Percentiles rank a stretch among this genome's conserved stretches.
phyloP scores from a whole-genome alignment of 78 protist genomes.

The Tieghemostelium lacteum region DNA sequence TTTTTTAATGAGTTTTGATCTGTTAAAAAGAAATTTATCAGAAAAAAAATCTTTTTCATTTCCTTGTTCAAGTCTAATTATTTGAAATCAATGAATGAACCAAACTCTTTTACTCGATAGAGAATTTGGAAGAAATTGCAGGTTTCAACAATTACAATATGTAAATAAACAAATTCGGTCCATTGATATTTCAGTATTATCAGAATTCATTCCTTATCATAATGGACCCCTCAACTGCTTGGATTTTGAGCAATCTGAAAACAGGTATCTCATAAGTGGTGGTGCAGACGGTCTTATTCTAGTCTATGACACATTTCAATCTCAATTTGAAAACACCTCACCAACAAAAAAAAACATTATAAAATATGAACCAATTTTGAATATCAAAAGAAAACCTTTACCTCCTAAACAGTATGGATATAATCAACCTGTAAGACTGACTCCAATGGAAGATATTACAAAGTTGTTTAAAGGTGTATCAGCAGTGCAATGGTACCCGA shows the following conservation, averaged over 20 bases:
- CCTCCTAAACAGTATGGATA: not conserved
- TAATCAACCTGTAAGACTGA: too few relatives aligned
- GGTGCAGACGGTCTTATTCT: constrained; percentile 58
- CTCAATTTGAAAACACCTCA: not conserved
- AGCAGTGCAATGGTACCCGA: constrained; percentile 54
- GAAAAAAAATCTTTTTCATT: too few relatives aligned
- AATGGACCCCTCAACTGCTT: constrained; percentile 43
- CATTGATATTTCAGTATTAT: constrained; percentile 31
- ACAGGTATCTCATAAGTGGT: constrained; percentile 46
- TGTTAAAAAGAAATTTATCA: too few relatives aligned
- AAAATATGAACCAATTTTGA: not conserved
- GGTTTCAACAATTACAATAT: not conserved
- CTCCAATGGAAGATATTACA: too few relatives aligned
- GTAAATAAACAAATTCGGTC: not conserved
- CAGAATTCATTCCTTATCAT: constrained; percentile 1
- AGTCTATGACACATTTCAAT: constrained; percentile 48
- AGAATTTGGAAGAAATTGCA: constrained; percentile 22
- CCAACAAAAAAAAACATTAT: not conserved
- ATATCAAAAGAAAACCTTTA: not conserved
- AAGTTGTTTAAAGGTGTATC: constrained; percentile 13
- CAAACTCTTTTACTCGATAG: constrained; percentile 19
- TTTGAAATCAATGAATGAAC: too few relatives aligned
- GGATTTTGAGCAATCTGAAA: constrained; percentile 50
- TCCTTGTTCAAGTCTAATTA: too few relatives aligned
- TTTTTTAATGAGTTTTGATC: too few relatives aligned